Evolutionary conservation across 2,329 filamentous ascomycete genomes (phyloP).

Genomic region (Tolypocladium album): DNA sequence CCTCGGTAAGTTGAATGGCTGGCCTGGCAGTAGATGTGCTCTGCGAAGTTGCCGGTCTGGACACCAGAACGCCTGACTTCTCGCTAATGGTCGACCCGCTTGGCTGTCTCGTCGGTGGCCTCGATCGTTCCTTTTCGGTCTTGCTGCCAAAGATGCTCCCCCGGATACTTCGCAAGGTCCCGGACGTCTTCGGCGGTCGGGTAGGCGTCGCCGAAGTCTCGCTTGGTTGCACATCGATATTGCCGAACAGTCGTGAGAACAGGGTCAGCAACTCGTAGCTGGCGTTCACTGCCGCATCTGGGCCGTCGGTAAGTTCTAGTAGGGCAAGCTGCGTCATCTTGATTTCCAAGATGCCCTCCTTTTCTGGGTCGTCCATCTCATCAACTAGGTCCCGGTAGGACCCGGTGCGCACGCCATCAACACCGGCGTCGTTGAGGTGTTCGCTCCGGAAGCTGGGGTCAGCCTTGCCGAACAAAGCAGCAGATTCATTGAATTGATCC

Average conservation of each 20-base stretch:
- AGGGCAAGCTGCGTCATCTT: slow-evolving; percentile 91
- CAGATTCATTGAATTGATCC: slow-evolving; percentile 71
- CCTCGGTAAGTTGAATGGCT: slow-evolving; percentile 66
- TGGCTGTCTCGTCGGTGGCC: slow-evolving; percentile 29
- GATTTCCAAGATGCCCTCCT: slow-evolving; percentile 79
- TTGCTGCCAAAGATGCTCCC: slow-evolving; percentile 68
- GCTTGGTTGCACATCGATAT: slow-evolving; percentile 33
- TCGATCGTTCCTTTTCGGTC: slow-evolving; percentile 34
- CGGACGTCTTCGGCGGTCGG: slow-evolving; percentile 57
- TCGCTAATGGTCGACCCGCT: slow-evolving; percentile 24
- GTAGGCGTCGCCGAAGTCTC: slow-evolving; percentile 29
- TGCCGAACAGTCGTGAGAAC: slow-evolving; percentile 71
- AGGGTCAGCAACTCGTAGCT: slow-evolving; percentile 75
- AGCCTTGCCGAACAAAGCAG: slow-evolving; percentile 56
- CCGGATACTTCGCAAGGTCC: slow-evolving; percentile 57
- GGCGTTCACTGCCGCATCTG: slow-evolving; percentile 77
- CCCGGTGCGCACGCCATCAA: slow-evolving; percentile 11
- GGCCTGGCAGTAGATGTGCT: slow-evolving; percentile 43
- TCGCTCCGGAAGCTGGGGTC: slow-evolving; percentile 51
- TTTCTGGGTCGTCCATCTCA: slow-evolving; percentile 74
- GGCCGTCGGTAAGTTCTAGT: slow-evolving; percentile 72
- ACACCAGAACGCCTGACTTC: slow-evolving; percentile 19
- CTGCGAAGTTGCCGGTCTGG: slow-evolving; percentile 28
- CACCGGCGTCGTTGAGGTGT: slow-evolving; percentile 49
- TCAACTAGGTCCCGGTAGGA: slow-evolving; percentile 49